phyloP scores from a whole-genome alignment of 441 rosid species.

The Rhodomyrtus psidioides region DNA sequence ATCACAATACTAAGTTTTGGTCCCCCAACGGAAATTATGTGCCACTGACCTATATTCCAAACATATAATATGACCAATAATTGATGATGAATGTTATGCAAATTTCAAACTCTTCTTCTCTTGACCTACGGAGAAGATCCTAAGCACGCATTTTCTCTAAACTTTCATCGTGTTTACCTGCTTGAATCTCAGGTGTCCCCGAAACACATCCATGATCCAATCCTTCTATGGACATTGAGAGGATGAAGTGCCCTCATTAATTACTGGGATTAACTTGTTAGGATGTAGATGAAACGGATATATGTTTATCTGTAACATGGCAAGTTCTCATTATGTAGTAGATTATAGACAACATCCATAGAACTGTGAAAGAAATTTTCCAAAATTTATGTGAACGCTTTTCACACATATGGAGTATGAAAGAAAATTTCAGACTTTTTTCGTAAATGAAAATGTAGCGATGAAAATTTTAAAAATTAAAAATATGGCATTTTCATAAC shows the following conservation, averaged over 20 bases:
- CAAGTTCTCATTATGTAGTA: no score
- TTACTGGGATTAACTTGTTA: background rate
- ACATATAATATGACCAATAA: background rate
- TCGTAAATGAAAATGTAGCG: background rate
- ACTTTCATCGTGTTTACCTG: background rate
- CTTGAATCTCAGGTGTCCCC: no score
- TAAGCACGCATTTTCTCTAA: background rate
- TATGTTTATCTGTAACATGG: background rate
- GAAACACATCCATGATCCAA: no score
- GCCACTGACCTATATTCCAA: background rate
- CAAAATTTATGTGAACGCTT: background rate
- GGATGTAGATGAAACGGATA: background rate
- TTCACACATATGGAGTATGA: background rate
- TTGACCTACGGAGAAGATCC: background rate
- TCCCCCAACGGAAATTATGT: background rate
- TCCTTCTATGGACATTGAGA: background rate
- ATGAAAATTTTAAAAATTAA: background rate
- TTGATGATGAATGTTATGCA: background rate
- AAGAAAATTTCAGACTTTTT: background rate
- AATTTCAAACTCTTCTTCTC: background rate
- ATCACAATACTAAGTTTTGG: background rate
- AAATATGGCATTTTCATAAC: background rate
- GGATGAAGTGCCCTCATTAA: background rate
- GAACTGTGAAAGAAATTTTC: background rate
- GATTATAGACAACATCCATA: background rate